A percentile compares a stretch with the other conserved stretches of the same genome.
Conservation (phyloP, 306 rosid genomes). For the Luffa acutangula region DNA sequence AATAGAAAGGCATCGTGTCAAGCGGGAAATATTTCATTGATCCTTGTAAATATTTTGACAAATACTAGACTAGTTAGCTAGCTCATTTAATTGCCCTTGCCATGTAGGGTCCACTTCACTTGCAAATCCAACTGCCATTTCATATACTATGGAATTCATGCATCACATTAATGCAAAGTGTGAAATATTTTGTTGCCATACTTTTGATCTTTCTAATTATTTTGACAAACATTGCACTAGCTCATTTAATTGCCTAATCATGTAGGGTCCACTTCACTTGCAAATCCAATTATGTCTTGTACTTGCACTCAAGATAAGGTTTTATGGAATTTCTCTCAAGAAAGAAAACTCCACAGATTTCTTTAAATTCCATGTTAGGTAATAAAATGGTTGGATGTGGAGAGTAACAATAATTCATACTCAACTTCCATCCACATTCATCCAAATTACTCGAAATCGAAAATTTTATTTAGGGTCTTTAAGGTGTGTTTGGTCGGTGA, state of each 20-base stretch:
- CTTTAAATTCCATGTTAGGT: background rate
- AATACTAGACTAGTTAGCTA: no score
- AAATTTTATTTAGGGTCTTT: no score
- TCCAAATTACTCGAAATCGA: background rate
- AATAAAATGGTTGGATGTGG: background rate
- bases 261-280: background rate
- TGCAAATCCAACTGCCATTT: background rate
- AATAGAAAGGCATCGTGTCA: no score
- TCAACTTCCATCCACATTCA: background rate
- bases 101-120: background rate
- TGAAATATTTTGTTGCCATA: background rate
- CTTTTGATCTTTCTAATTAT: background rate
- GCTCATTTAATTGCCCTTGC: no score
- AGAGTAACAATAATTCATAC: background rate
- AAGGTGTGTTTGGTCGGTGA: no score
- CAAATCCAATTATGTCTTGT: background rate
- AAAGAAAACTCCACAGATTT: background rate
- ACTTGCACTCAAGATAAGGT: background rate
- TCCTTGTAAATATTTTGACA: no score
- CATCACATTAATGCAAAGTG: background rate
- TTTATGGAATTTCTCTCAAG: background rate
- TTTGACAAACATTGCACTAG: background rate
- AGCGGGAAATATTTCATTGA: no score
- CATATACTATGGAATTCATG: background rate
- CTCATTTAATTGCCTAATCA: background rate